These are phyloP conservation scores for Torulaspora indica DNA, from an alignment of 805 yeast genomes.

Conservation along the genomic window DNA sequence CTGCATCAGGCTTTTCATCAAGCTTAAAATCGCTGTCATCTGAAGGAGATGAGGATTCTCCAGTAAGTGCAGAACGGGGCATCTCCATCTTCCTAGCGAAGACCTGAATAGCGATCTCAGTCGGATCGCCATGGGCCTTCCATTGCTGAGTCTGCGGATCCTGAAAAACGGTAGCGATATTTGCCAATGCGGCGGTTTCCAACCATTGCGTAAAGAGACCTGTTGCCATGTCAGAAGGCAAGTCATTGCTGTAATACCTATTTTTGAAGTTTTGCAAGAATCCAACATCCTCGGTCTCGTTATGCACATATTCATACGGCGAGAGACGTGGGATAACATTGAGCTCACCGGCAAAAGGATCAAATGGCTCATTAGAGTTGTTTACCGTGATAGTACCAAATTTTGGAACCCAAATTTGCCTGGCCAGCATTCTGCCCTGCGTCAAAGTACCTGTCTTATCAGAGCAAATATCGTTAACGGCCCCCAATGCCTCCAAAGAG, in stretches of 20 bases:
- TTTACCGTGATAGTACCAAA: conserved; percentile 62
- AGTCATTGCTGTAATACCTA: conserved; percentile 13
- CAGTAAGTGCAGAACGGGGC: conserved; percentile 43
- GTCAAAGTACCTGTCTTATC: conserved; percentile 91
- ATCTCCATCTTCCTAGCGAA: conserved; percentile 56
- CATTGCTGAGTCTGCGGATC: conserved; percentile 46
- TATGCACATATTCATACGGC: conserved; percentile 35
- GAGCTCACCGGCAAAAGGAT: conserved; percentile 93
- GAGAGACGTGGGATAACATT: conserved; percentile 67
- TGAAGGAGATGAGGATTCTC: conserved; percentile 29
- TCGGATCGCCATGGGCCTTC: conserved; percentile 86
- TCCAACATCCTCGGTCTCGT: conserved; percentile 32
- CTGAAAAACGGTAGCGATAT: conserved; percentile 62
- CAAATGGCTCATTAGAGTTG: conserved; percentile 69
- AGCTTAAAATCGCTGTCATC: conserved; percentile 46
- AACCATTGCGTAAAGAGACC: conserved; percentile 48
- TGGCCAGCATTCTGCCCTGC: conserved; percentile 85
- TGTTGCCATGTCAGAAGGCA: conserved; percentile 21
- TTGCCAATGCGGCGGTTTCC: conserved; percentile 67
- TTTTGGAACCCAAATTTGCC: conserved; percentile 76
- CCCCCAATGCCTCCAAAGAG: conserved; percentile 89
- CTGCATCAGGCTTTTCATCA: conserved; percentile 49
- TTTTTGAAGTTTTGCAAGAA: conserved; percentile 26
- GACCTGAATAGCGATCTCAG: conserved; percentile 84
- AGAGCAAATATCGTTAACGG: conserved; percentile 87